Evolutionary conservation across 192 early-diverging fungal species (phyloP).

Genomic region (Anaeromyces robustus): DNA sequence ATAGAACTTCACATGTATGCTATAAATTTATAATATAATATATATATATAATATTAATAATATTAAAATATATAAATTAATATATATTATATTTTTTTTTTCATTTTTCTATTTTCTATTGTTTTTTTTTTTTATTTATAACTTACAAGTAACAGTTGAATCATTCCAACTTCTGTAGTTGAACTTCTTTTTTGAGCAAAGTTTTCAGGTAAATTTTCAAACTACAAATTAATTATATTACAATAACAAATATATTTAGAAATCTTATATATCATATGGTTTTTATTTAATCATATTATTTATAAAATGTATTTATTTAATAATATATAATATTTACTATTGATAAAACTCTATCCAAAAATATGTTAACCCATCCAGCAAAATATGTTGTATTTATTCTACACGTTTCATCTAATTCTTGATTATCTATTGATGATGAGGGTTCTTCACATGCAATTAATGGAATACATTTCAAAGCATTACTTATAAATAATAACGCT

Average conservation of each 20-base stretch:
- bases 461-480: conserved; percentile 44
- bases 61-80: not conserved
- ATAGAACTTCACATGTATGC: conserved; percentile 51
- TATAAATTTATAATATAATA: conserved; percentile 7
- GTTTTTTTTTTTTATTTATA: too few relatives aligned
- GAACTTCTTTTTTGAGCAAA: conserved; percentile 25
- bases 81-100: not conserved
- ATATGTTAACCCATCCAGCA: conserved; percentile 75
- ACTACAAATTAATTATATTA: conserved; percentile 13
- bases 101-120: too few relatives aligned
- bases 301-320: not conserved
- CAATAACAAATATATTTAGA: too few relatives aligned
- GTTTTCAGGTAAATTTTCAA: conserved; percentile 59
- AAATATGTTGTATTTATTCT: conserved; percentile 63
- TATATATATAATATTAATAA: not conserved
- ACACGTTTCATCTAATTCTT: conserved; percentile 49
- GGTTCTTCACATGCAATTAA: conserved; percentile 17
- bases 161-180: conserved; percentile 23
- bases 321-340: conserved; percentile 36
- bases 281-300: not conserved
- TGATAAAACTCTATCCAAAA: conserved; percentile 56
- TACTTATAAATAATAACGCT: conserved; percentile 52
- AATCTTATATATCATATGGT: too few relatives aligned
- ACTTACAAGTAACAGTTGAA: conserved; percentile 26
- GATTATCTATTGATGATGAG: conserved; percentile 23